Evolutionary conservation across 345 rosid genomes (phyloP).

Genomic region (Streptanthus diversifolius): DNA sequence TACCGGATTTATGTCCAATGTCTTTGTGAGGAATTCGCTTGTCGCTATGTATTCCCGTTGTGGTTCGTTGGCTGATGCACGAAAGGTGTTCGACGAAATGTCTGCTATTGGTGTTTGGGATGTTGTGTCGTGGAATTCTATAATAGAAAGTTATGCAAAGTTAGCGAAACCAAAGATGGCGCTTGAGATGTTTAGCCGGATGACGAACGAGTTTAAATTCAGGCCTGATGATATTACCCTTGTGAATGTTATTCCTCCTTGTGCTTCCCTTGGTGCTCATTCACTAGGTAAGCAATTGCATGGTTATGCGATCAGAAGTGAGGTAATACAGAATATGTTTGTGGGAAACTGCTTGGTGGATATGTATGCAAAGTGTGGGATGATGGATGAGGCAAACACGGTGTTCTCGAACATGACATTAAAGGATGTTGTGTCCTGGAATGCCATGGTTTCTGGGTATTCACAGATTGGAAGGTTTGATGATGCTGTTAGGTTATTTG

Average conservation of each 20-base stretch:
- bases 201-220: constrained; percentile 39
- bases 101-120: constrained; percentile 40
- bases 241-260: constrained; percentile 66
- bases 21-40: constrained; percentile 64
- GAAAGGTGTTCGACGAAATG: constrained; percentile 74
- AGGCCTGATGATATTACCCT: constrained; percentile 58
- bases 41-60: constrained; percentile 66
- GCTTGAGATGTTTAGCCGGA: constrained; percentile 45
- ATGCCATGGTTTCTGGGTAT: constrained; percentile 78
- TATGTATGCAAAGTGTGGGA: constrained; percentile 78
- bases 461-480: constrained; percentile 67
- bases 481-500: constrained; percentile 53
- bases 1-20: constrained; percentile 55
- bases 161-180: constrained; percentile 44
- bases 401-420: constrained; percentile 54
- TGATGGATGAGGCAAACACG: constrained; percentile 55
- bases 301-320: constrained; percentile 48
- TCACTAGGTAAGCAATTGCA: constrained; percentile 57
- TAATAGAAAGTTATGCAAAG: constrained; percentile 51
- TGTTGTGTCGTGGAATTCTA: constrained; percentile 75
- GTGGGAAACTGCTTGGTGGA: constrained; percentile 75
- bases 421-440: constrained; percentile 89
- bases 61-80: constrained; percentile 47
- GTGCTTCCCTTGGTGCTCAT: constrained; percentile 46
- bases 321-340: constrained; percentile 52